Evolutionary conservation across 2,329 filamentous ascomycete genomes (phyloP).

Genomic region (Lomentospora prolificans): DNA sequence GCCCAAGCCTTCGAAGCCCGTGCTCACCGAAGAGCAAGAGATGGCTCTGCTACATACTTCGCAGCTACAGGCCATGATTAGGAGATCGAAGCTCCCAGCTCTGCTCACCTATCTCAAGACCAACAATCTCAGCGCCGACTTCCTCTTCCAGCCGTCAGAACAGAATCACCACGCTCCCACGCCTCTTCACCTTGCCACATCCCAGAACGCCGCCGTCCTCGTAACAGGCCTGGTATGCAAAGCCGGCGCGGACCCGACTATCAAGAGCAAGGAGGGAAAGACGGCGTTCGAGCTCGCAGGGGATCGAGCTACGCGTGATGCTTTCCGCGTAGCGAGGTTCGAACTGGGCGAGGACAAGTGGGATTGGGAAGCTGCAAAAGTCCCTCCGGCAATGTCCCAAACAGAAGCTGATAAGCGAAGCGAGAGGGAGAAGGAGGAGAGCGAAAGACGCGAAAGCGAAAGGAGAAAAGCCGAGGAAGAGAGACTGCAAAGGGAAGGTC

Average conservation of each 20-base stretch:
- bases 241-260: slow-evolving; percentile 62
- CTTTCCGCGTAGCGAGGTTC: slow-evolving; percentile 78
- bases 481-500: slow-evolving; percentile 56
- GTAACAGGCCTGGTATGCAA: slow-evolving; percentile 68
- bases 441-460: slow-evolving; percentile 57
- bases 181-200: slow-evolving; percentile 75
- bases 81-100: slow-evolving; percentile 81
- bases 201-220: slow-evolving; percentile 69
- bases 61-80: slow-evolving; percentile 79
- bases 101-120: slow-evolving; percentile 73
- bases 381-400: slow-evolving; percentile 62
- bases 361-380: slow-evolving; percentile 67
- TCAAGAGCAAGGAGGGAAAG: slow-evolving; percentile 65
- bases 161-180: slow-evolving; percentile 74
- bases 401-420: slow-evolving; percentile 61
- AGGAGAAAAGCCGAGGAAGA: slow-evolving; percentile 67
- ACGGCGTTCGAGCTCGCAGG: slow-evolving; percentile 80
- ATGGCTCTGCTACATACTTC: slow-evolving; percentile 72
- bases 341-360: slow-evolving; percentile 69
- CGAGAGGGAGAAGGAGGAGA: slow-evolving; percentile 60
- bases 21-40: slow-evolving; percentile 75
- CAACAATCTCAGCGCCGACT: slow-evolving; percentile 62
- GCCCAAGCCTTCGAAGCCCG: slow-evolving; percentile 45
- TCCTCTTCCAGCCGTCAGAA: slow-evolving; percentile 63
- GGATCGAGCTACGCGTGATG: slow-evolving; percentile 76